Evolutionary conservation across 2,329 filamentous ascomycete genomes (phyloP).

Genomic region (Aspergillus eucalypticola): DNA sequence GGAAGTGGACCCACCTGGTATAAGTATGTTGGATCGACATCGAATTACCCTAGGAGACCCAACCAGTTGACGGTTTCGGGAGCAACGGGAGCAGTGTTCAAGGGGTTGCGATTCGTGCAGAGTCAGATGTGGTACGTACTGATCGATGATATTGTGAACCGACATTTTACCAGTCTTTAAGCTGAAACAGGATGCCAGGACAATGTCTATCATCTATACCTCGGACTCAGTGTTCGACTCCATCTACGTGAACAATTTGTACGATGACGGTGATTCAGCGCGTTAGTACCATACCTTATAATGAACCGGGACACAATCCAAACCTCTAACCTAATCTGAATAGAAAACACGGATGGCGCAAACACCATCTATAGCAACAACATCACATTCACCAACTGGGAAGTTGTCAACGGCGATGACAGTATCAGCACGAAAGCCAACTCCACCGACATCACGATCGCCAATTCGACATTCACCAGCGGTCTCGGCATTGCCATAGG

Average conservation of each 20-base stretch:
- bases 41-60: slow-evolving; percentile 35
- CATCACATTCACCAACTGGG: slow-evolving; percentile 55
- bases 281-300: slow-evolving; percentile 3
- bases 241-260: slow-evolving; percentile 54
- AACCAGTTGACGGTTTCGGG: slow-evolving; percentile 28
- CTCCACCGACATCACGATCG: slow-evolving; percentile 55
- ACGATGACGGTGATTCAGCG: slow-evolving; percentile 18
- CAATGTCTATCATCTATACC: slow-evolving; percentile 56
- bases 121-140: slow-evolving; percentile 58
- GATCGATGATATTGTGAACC: too few relatives aligned
- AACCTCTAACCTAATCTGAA: not conserved
- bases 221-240: slow-evolving; percentile 50
- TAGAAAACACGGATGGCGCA: slow-evolving; percentile 50
- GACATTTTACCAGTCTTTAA: too few relatives aligned
- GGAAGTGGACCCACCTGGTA: slow-evolving; percentile 52
- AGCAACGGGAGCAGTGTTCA: slow-evolving; percentile 20
- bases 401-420: slow-evolving; percentile 56
- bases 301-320: too few relatives aligned
- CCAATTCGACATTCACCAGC: slow-evolving; percentile 51
- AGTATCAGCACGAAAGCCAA: slow-evolving; percentile 58
- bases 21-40: slow-evolving; percentile 24
- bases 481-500: slow-evolving; percentile 59
- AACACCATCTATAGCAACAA: slow-evolving; percentile 57
- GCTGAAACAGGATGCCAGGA: slow-evolving; percentile 26
- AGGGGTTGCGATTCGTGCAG: slow-evolving; percentile 41